Evolutionary conservation across 1,139 yeast genomes (phyloP), one percentile per base, ranked within the genome.

Genomic region (Candida glucosophila): DNA sequence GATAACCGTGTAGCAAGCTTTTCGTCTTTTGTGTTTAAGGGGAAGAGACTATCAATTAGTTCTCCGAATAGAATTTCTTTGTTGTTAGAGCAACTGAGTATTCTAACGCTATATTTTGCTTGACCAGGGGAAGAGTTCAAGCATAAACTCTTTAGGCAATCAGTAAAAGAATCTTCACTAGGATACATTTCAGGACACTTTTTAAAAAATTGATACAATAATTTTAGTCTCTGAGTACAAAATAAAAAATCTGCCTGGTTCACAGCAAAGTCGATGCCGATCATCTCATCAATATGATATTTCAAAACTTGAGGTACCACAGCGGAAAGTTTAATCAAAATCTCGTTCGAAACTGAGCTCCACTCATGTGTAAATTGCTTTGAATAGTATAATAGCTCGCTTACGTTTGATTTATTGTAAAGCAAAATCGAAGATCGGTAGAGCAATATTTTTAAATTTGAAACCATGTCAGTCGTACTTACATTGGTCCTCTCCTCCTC

Each of bases 291-390:
- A 4, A 79, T 57, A 40, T 81, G 81, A 21, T 67, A 65, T 37
- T 71, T 71, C 45, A 83, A 68, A 1, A 79, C 73, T 11, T 68
- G 67, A 0, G 95, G 95, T 24, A 71, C 60, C 3, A 67, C 59
- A 3, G 51, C 42, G 0, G 95, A 77, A 5, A 83, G 67, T 20
- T 70, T 63, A 33, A 73, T 75, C 16, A 85, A 52, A 5, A 81
- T 35, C 19, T 63, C 67, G 34, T 70, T 70, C 0, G 85, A 67
- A 2, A 56, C 40, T 2, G 50, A 39, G 16, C 50, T 43, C 30
- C 56, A 50, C 6, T 49, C 45, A 22, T 53, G 49, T 2, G 41
- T 26, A 1, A 45, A n/a, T 22, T 59, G 58, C 27, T 62, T 63
- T 5, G 76, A 58, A 15, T 60, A 45, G 16, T 59, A 60, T 14